Percentiles rank a stretch among this genome's conserved stretches.
Conservation (phyloP, 352 stramenopile species). For the Phytophthora tubulina region DNA sequence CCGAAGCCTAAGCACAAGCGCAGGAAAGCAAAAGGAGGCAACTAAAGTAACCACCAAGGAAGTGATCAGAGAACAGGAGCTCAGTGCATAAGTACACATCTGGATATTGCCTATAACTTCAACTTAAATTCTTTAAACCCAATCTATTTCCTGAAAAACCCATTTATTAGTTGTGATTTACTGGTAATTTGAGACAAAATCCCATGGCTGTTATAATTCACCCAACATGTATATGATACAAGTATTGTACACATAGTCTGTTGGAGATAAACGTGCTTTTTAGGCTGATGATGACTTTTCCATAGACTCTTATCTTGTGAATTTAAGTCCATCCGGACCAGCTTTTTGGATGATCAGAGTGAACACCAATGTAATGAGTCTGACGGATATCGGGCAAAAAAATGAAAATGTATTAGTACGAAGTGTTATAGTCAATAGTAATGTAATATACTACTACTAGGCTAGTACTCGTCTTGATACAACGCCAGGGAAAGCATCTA, state of each 20-base stretch:
- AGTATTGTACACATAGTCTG: too few relatives aligned
- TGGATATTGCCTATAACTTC: neutral
- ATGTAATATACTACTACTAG: neutral
- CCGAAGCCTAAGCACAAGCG: conserved; percentile 1
- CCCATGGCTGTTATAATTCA: too few relatives aligned
- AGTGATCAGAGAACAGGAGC: neutral
- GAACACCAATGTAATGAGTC: too few relatives aligned
- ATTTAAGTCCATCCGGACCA: too few relatives aligned
- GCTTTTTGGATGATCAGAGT: too few relatives aligned
- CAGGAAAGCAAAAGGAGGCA: neutral
- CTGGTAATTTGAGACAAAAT: too few relatives aligned
- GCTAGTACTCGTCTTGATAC: neutral
- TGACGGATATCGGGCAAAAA: too few relatives aligned
- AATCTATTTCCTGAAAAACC: neutral
- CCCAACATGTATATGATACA: too few relatives aligned
- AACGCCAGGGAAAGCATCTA: neutral
- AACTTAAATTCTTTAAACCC: neutral
- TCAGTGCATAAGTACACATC: neutral
- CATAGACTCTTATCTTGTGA: too few relatives aligned
- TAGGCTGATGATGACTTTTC: too few relatives aligned
- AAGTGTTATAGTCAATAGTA: neutral
- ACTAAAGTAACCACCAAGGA: neutral
- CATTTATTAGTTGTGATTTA: neutral
- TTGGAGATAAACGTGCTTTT: too few relatives aligned
- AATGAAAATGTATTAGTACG: too few relatives aligned